Base-by-base conservation (phyloP, 2,329 filamentous ascomycete genomes). In the Didymella glomerata region DNA sequence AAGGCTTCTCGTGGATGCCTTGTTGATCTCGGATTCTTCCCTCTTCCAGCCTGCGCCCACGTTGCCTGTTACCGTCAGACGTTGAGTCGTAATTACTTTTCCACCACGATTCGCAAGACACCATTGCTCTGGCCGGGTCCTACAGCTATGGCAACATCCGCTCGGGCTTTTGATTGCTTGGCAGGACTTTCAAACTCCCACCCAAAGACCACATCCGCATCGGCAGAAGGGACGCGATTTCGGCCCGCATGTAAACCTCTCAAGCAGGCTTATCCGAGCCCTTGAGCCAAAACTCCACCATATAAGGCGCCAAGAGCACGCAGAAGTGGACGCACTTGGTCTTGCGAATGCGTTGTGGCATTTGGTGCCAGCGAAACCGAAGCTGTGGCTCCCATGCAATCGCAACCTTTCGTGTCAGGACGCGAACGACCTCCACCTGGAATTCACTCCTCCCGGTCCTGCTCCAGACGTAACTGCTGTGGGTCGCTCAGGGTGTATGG, bases 331-430 rank as follows among this genome's bases (percentile, higher is more conserved):
- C 8, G 28, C 22, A 4, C 24, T 27, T 28, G 14, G 28, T 7
- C 3, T 22, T 22, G 5, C 11, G 41, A 45, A 27, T 38, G 13
- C 24, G 41, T 13, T n/a, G 2, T 16, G 28, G 41, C 24, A 45
- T 45, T 13, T 25, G 13, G 2, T 2, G 24, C 41, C 41, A 45
- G 4, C 14, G 20, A 22, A 28, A 27, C 1, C 24, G 41, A 6
- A 45, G 41, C 24, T 45, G 24, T 45, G 41, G 41, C 41, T n/a
- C 41, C 10, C 24, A 27, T 27, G 24, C 41, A n/a, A 45, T 45
- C 9, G 24, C 14, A 45, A n/a, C 24, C 24, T 27, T 27, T 1
- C 41, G 41, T 9, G 41, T 9, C 41, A 45, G 41, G 7, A 45
- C n/a, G 41, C 24, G 24, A 45, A 25, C 16, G n/a, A n/a, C 24